Base-by-base conservation (phyloP, 2,329 filamentous ascomycete genomes). In the Akanthomyces lecanii region DNA sequence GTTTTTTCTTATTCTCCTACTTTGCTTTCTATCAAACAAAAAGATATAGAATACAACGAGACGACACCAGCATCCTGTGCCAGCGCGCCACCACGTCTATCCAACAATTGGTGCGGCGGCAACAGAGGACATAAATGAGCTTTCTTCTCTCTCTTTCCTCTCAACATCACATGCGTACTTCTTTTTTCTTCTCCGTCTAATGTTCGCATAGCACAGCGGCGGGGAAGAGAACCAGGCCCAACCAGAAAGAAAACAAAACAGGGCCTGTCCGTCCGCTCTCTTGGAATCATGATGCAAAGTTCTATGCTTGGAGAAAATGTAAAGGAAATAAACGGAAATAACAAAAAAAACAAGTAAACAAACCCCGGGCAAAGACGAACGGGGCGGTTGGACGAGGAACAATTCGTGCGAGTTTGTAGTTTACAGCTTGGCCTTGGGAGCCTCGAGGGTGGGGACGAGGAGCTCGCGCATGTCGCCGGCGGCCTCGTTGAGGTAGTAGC, bases 401-500 rank as follows among this genome's bases (percentile, higher is more conserved):
- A 21, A 21, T 21, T 21, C 21, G 21, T 52, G 60, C 8, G 40
- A 50, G 30, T 57, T 56, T 36, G 5, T 42, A 25, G 8, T 23
- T 73, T 91, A 97, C 75, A 97, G 78, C 84, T 97, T 97, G 30
- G 94, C 86, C 84, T 96, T 96, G 68, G 90, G 85, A 21, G 85
- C 75, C 76, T 94, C 88, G 51, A 97, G 77, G 53, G 90, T 92
- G 25, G 91, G 89, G 71, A 91, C 78, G 75, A 99, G 85, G 61
- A 99, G 78, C 69, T 97, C 93, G 67, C 93, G 85, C 74, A 99
- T 87, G 67, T 99, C 95, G 65, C 87, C 85, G 1, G 94, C 95
- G 0, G 95, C 94, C 79, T 99, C 95, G 72, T 92, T 96, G 68
- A 99, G 81, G 79, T 92, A 99, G 82, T 94, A 91, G 78, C 91